phyloP scores from a whole-genome alignment of 768 basidiomycete species.

The Trametes maxima region DNA sequence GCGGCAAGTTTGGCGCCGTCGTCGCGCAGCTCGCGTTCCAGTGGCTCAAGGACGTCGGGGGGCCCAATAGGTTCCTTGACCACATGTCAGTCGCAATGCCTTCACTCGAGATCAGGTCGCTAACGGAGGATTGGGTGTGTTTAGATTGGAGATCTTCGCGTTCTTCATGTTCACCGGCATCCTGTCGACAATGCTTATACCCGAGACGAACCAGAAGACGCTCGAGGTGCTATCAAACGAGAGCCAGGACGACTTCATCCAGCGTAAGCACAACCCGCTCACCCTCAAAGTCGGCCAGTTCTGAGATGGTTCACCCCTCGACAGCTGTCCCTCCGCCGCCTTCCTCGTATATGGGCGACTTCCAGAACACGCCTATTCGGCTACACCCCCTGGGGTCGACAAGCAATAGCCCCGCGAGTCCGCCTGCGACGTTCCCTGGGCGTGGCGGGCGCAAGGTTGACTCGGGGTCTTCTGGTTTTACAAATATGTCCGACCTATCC shows the following conservation, averaged over 20 bases:
- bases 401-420: not conserved
- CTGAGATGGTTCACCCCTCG: no score
- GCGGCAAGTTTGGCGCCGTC: constrained; percentile 48
- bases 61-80: constrained; percentile 33
- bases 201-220: constrained; percentile 43
- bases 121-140: not conserved
- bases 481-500: constrained; percentile 15
- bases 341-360: not conserved
- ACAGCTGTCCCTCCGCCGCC: not conserved
- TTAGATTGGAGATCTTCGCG: constrained; percentile 45
- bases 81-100: constrained; percentile 35
- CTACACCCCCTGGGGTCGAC: constrained; percentile 9
- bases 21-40: constrained; percentile 42
- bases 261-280: not conserved
- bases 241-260: constrained; percentile 38
- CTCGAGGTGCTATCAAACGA: constrained; percentile 42
- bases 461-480: constrained; percentile 1
- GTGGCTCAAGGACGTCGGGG: constrained; percentile 40
- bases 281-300: not conserved
- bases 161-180: constrained; percentile 49
- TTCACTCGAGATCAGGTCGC: not conserved
- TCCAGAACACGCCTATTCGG: constrained; percentile 11
- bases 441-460: not conserved
- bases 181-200: constrained; percentile 43
- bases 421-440: not conserved